Percentiles rank a stretch among this genome's conserved stretches.
phyloP scores from a whole-genome alignment of 352 stramenopile genomes.

The Globisporangium irregulare region DNA sequence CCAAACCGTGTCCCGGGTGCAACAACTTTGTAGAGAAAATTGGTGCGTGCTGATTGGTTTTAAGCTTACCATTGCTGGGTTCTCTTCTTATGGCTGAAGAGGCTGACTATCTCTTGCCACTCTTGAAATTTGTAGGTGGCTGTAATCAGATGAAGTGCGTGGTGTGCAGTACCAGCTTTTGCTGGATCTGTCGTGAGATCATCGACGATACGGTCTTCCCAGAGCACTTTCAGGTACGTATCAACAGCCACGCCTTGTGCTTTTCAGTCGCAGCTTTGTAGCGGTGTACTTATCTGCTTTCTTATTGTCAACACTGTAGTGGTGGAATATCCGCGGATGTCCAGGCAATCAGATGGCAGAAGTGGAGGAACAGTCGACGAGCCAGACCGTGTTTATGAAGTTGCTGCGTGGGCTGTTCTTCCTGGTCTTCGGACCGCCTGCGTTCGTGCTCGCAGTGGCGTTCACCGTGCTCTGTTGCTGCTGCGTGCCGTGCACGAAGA shows the following conservation, averaged over 20 bases:
- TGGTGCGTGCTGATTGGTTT: constrained; percentile 18
- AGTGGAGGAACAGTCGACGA: constrained; percentile 37
- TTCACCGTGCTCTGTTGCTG: constrained; percentile 62
- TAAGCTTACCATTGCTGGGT: background rate
- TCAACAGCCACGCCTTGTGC: background rate
- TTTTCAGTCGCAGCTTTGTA: no score
- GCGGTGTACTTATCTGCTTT: background rate
- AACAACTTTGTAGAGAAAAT: constrained; percentile 89
- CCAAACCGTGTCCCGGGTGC: constrained; percentile 86
- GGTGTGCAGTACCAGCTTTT: constrained; percentile 82
- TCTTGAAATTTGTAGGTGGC: constrained; percentile 31
- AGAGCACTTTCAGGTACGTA: constrained; percentile 74
- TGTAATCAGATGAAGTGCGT: constrained; percentile 92
- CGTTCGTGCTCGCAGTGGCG: constrained; percentile 51
- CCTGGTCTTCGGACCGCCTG: constrained; percentile 59
- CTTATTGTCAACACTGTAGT: constrained; percentile 26
- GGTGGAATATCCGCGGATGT: constrained; percentile 77
- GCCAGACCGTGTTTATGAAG: constrained; percentile 32
- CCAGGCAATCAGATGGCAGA: constrained; percentile 73
- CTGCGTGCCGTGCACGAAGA: constrained; percentile 56
- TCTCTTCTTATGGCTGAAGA: background rate
- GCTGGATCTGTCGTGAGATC: constrained; percentile 83
- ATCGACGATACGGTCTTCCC: constrained; percentile 86
- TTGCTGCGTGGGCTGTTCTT: constrained; percentile 55
- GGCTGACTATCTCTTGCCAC: background rate